These are phyloP conservation scores for Suillus discolor DNA, from an alignment of 768 basidiomycete species.

Conservation along the genomic window DNA sequence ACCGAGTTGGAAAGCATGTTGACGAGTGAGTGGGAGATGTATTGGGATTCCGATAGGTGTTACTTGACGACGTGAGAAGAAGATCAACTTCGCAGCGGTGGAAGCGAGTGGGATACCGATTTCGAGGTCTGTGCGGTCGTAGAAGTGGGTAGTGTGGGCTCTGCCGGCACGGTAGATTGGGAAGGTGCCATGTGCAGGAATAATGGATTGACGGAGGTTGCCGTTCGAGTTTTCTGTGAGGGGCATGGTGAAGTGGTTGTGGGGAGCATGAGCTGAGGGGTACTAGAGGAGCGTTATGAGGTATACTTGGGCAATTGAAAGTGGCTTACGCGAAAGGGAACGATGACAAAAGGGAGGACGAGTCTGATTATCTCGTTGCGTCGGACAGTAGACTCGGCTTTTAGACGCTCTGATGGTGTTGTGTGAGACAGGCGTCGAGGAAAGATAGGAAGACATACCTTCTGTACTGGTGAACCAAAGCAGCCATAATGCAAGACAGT, in stretches of 20 bases:
- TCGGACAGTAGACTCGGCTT: constrained; percentile 26
- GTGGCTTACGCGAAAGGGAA: constrained; percentile 48
- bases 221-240: constrained; percentile 29
- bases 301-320: neutral
- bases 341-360: constrained; percentile 49
- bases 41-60: constrained; percentile 45
- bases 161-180: constrained; percentile 45
- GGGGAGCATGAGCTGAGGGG: constrained; percentile 58
- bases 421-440: constrained; percentile 17
- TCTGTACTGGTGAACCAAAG: constrained; percentile 61
- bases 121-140: constrained; percentile 31
- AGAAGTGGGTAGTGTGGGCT: constrained; percentile 33
- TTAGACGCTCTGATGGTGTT: constrained; percentile 29
- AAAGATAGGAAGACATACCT: constrained; percentile 37
- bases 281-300: constrained; percentile 40
- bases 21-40: constrained; percentile 35
- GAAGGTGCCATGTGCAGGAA: constrained; percentile 47
- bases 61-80: constrained; percentile 58
- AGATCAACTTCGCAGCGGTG: constrained; percentile 63
- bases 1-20: constrained; percentile 28
- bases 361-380: constrained; percentile 33
- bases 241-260: constrained; percentile 61
- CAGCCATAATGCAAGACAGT: constrained; percentile 61
- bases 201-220: constrained; percentile 25
- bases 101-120: constrained; percentile 48